Base-by-base conservation (phyloP, 2,329 filamentous ascomycete genomes). In the Pseudogymnoascus verrucosus region DNA sequence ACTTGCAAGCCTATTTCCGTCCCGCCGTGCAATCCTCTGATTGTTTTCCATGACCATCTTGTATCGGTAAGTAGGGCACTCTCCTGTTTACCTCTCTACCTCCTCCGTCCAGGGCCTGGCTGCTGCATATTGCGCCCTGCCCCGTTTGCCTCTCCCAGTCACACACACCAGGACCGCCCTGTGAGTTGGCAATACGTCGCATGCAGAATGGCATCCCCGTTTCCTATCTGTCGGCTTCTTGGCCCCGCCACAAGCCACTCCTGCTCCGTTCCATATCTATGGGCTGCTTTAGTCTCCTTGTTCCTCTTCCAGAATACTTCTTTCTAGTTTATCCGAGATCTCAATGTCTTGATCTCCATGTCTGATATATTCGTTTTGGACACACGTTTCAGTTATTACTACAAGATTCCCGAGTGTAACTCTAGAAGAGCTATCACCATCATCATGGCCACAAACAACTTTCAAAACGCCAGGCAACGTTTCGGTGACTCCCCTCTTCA, bases 181-280 rank as follows among this genome's bases (percentile, higher is more conserved):
- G 47, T 57, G 47, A 57, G 47, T 57, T 57, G 47, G 47, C 47
- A 57, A 34, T 57, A 57, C 26, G 28, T 57, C 47, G 47, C 26
- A 57, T 57, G 47, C 47, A 57, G 47, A 57, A 57, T 57, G 47
- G 47, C 47, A 57, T 57, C 47, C 47, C 47, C 47, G 47, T 57
- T 57, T 57, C 26, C 47, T 57, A 34, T 19, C 47, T 57, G 31
- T 57, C 47, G 26, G 47, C 47, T 34, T 57, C 47, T 57, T 57
- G 47, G 47, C 47, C 47, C 26, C 47, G 26, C 47, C 47, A 34
- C 26, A 34, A 34, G 47, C 47, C 47, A 34, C 26, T 57, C 2
- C 26, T 57, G 26, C 47, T 12, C 26, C 28, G 51, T 57, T 16
- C 26, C 51, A 57, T 57, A 57, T 57, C 28, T 57, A 57, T 57